Evolutionary conservation across 371 early-diverging fungal species (phyloP), one percentile per base, ranked within the genome.

Genomic region (Vairimorpha necatrix): DNA sequence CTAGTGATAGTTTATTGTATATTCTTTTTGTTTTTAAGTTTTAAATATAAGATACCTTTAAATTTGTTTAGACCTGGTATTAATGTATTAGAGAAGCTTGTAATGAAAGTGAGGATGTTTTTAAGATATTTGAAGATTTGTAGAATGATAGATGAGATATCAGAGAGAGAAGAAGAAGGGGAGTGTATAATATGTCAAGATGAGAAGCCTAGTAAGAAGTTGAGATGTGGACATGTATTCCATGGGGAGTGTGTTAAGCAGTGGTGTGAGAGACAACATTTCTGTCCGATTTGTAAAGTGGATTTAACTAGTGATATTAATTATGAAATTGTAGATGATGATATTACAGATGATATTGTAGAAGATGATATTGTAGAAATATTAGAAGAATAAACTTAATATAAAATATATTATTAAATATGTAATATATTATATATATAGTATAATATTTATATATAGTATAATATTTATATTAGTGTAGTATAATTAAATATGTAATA

Each of bases 261-360:
- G 82, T 98, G 98, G 98, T 87, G 96, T 36, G 96, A 96, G 83
- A 84, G 95, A 74, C 97, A 98, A 84, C 95, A 94, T 78, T 90
- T 90, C 65, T 98, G 98, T 79, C 98, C 98, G 0, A 94, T 96
- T 2, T 98, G 98, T 87, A 87, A 89, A 62, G 72, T 36, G 11
- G 20, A 14, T 30, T 53, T 82, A 14, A 32, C 38, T 18, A 33
- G 68, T 13, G 47, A 67, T 28, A n/a, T 24, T 0, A 39, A 58
- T 28, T 50, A 68, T 46, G 68, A 56, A 42, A 54, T 48, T 39
- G 39, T 76, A 38, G 36, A 53, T 53, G 28, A 36, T 3, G 76
- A 56, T 7, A n/a, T n/a, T n/a, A n/a, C n/a, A n/a, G 39, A 70
- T 67, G 78, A 77, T 32, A 32, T 72, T 4, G 62, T 77, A 22